These are phyloP conservation scores for Cladophialophora exuberans DNA, from an alignment of 2,329 filamentous ascomycete species.

Conservation along the genomic window DNA sequence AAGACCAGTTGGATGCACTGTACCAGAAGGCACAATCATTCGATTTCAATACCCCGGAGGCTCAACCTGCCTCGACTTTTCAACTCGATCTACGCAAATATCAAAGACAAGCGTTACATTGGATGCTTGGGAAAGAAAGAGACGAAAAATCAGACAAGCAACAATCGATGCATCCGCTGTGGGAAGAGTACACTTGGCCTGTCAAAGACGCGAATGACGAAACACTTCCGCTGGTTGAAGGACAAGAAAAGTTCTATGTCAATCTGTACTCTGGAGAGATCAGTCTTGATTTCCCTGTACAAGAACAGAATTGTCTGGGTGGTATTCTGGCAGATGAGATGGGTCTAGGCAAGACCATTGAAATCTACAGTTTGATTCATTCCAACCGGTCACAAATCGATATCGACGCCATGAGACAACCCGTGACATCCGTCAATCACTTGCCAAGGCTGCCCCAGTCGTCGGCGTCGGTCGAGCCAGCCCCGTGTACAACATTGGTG, in stretches of 20 bases:
- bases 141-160: conserved; percentile 72
- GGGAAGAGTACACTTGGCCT: conserved; percentile 96
- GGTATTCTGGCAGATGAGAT: conserved; percentile 95
- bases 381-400: conserved; percentile 68
- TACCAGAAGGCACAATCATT: conserved; percentile 98
- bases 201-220: conserved; percentile 83
- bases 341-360: conserved; percentile 97
- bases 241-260: conserved; percentile 80
- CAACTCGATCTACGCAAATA: conserved; percentile 84
- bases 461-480: conserved; percentile 63
- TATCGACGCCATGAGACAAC: conserved; percentile 38
- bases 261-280: conserved; percentile 97
- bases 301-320: conserved; percentile 92
- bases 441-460: conserved; percentile 65
- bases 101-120: conserved; percentile 91
- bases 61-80: conserved; percentile 81
- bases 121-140: conserved; percentile 95
- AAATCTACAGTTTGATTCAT: conserved; percentile 94
- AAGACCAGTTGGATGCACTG: conserved; percentile 89
- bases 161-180: conserved; percentile 90
- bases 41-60: conserved; percentile 87
- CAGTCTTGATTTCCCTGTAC: conserved; percentile 85
- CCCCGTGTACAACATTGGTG: conserved; percentile 88
- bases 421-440: conserved; percentile 56
- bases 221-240: conserved; percentile 66